Evolutionary conservation across 2,329 filamentous ascomycete species (phyloP), one percentile per base, ranked within the genome.

Genomic region (Colletotrichum spaethianum): DNA sequence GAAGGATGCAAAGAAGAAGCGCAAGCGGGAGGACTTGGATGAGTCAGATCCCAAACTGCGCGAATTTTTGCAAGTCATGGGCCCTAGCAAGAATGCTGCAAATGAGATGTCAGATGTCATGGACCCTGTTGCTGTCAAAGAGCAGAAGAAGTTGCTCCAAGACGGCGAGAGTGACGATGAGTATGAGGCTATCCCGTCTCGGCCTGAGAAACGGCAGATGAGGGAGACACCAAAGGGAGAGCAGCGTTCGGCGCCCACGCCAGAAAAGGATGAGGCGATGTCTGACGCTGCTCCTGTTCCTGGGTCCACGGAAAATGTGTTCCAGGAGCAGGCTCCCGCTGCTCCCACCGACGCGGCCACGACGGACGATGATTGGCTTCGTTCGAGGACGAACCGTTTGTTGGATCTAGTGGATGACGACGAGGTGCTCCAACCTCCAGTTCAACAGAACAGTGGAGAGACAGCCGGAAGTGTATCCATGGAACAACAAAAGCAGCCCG

Each of bases 301-400:
- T n/a, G 53, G 64, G 42, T 40, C 48, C 53, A 23, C 28, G 33
- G 52, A 59, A 31, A 70, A 74, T 26, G 42, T 36, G 36, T 53
- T 62, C 33, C 72, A 75, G 33, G 71, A 75, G 7, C 38, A 64
- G 18, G 52, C 62, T 16, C 31, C 62, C 16, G 40, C 60, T 23
- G 42, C 52, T 26, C n/a, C 67, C 31, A 64, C 50, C 48, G 60
- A 63, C 9, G 52, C 52, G n/a, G 68, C 62, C 26, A 86, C 91
- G 3, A 92, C 93, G 28, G 95, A 98, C 82, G 91, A 92, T 73
- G 95, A 98, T 82, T 99, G 96, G 96, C 86, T 98, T 76, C 91
- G 96, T 70, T 96, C 93, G 74, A 91, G 93, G 76, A 98, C 95
- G 18, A 98, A 92, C 82, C 90, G 96, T 77, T 85, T 97, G 60